Conservation (phyloP, 768 basidiomycete species). For the Amyloporia xantha region DNA sequence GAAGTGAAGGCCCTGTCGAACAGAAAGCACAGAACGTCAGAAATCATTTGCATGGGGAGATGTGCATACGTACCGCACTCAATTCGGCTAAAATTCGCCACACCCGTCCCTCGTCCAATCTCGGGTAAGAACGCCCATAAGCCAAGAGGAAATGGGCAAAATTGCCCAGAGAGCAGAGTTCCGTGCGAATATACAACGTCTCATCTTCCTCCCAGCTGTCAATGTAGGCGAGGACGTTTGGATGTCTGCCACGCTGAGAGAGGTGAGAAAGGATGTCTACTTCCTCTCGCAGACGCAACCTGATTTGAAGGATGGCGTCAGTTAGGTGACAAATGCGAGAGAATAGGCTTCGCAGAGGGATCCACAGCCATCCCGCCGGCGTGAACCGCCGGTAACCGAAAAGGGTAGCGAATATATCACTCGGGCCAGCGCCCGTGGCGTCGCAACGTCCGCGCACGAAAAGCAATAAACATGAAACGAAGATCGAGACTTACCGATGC, state of each 20-base stretch:
- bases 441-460: too few relatives aligned
- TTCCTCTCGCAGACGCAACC: constrained; percentile 87
- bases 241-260: constrained; percentile 39
- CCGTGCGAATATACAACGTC: constrained; percentile 85
- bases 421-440: too few relatives aligned
- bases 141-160: constrained; percentile 87
- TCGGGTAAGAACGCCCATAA: constrained; percentile 79
- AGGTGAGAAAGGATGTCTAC: constrained; percentile 87
- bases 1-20: constrained; percentile 67
- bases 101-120: constrained; percentile 84
- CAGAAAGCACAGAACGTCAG: neutral
- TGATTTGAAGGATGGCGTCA: constrained; percentile 25
- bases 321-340: neutral
- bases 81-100: constrained; percentile 96
- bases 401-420: too few relatives aligned
- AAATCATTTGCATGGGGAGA: constrained; percentile 18
- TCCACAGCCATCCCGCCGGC: neutral
- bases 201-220: constrained; percentile 97
- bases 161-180: constrained; percentile 91
- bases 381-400: neutral
- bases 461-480: too few relatives aligned
- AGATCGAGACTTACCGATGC: constrained; percentile 74
- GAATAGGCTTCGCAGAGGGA: neutral
- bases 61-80: constrained; percentile 51
- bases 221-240: constrained; percentile 81